Percentiles rank a stretch among this genome's conserved stretches.
phyloP scores from a whole-genome alignment of 345 rosid genomes.

The Bruguiera gymnorhiza region DNA sequence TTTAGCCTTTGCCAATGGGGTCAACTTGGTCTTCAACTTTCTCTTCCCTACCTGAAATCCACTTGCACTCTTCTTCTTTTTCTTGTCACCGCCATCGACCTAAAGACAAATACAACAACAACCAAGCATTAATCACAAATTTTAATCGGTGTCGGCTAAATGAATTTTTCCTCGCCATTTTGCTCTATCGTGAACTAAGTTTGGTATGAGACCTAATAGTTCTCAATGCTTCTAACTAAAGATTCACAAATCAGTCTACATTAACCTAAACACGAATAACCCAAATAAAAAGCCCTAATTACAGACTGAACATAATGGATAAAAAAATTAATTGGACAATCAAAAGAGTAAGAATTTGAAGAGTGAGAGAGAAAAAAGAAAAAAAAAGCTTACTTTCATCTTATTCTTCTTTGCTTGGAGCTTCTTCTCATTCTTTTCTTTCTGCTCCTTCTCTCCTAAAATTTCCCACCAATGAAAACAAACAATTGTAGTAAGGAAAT shows the following conservation, averaged over 20 bases:
- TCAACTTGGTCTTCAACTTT: constrained; percentile 78
- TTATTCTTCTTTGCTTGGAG: constrained; percentile 80
- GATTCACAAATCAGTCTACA: too few species aligned
- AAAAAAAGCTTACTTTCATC: constrained; percentile 67
- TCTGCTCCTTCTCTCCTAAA: constrained; percentile 75
- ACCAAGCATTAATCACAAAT: too few species aligned
- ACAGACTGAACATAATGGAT: neutral
- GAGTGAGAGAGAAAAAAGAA: neutral
- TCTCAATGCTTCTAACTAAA: too few species aligned
- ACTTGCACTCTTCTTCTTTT: constrained; percentile 53
- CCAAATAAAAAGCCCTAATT: neutral
- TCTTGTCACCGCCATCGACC: constrained; percentile 75
- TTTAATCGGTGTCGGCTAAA: too few species aligned
- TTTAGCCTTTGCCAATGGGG: constrained; percentile 75
- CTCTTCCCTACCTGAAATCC: constrained; percentile 89
- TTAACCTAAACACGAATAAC: neutral
- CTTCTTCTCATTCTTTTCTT: constrained; percentile 60
- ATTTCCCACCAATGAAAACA: neutral
- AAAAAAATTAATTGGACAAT: neutral
- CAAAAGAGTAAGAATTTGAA: neutral
- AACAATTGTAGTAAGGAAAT: neutral
- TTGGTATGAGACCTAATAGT: too few species aligned
- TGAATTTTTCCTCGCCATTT: too few species aligned
- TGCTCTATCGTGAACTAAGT: too few species aligned
- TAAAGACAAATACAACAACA: constrained; percentile 15